phyloP scores from a whole-genome alignment of 345 rosid species.

The Anastatica hierochuntica region DNA sequence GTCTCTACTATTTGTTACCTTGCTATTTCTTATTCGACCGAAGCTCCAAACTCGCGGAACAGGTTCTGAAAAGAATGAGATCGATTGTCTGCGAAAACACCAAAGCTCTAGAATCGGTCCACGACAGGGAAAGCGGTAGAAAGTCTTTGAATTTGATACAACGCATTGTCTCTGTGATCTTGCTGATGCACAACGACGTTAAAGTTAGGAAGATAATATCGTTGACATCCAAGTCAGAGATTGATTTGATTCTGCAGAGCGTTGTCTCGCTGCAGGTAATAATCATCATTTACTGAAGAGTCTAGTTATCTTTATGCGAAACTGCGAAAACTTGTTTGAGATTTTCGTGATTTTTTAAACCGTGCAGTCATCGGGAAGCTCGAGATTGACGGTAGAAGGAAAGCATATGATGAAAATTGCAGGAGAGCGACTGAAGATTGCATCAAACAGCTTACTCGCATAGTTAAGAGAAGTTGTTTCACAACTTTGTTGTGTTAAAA shows the following conservation, averaged over 20 bases:
- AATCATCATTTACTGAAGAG: too few species aligned
- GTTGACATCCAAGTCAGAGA: constrained; percentile 36
- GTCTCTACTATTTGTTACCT: constrained; percentile 43
- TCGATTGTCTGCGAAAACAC: constrained; percentile 29
- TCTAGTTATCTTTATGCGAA: too few species aligned
- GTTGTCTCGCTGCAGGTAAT: constrained; percentile 55
- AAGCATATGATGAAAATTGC: constrained; percentile 39
- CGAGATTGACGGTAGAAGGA: constrained; percentile 44
- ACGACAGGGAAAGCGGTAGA: constrained; percentile 15
- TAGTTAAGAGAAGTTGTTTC: not conserved
- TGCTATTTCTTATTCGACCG: constrained; percentile 55
- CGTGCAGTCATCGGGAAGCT: constrained; percentile 34
- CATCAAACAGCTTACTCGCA: too few species aligned
- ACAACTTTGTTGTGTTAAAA: not conserved
- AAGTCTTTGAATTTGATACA: constrained; percentile 28
- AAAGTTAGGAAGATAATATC: constrained; percentile 36
- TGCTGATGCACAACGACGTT: constrained; percentile 43
- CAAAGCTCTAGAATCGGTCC: constrained; percentile 16
- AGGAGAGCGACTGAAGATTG: constrained; percentile 34
- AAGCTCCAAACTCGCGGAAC: constrained; percentile 37
- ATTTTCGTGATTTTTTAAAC: not conserved
- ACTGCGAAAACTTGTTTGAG: too few species aligned
- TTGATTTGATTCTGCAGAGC: constrained; percentile 31
- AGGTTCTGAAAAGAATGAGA: constrained; percentile 36
- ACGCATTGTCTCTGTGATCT: constrained; percentile 40